These are phyloP conservation scores for Geranomyces variabilis DNA, from an alignment of 192 early-diverging fungal species.

Conservation along the genomic window DNA sequence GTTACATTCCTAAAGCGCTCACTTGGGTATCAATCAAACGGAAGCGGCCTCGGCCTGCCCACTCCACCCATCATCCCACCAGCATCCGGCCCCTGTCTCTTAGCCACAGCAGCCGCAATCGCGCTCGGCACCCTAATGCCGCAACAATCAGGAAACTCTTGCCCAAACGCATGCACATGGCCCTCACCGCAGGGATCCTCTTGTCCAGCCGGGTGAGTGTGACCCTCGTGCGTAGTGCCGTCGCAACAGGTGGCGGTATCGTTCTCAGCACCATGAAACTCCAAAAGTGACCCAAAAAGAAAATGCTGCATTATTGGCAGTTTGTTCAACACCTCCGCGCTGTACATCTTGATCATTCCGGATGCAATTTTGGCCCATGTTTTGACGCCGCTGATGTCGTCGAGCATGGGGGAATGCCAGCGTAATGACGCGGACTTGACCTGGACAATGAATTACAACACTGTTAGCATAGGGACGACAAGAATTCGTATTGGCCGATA, in stretches of 20 bases:
- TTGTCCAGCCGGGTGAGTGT: not conserved
- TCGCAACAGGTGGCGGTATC: no score
- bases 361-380: conserved; percentile 89
- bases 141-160: conserved; percentile 79
- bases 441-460: conserved; percentile 16
- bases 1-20: no score
- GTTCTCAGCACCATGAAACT: no score
- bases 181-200: conserved; percentile 40
- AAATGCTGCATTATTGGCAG: conserved; percentile 97
- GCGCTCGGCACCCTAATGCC: conserved; percentile 81
- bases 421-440: conserved; percentile 51
- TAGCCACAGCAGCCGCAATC: conserved; percentile 69
- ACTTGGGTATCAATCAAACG: conserved; percentile 57
- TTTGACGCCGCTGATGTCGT: conserved; percentile 88
- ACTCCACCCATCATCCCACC: conserved; percentile 18
- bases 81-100: conserved; percentile 13
- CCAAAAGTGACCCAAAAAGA: conserved; percentile 81
- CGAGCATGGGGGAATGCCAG: conserved; percentile 92
- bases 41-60: conserved; percentile 43
- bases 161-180: conserved; percentile 76
- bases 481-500: not conserved
- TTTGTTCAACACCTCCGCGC: conserved; percentile 81
- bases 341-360: conserved; percentile 94
- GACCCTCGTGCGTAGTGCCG: no score
- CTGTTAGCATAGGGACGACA: not conserved